Base-by-base conservation (phyloP, 331 rosid species). In the Malus hybrid region DNA sequence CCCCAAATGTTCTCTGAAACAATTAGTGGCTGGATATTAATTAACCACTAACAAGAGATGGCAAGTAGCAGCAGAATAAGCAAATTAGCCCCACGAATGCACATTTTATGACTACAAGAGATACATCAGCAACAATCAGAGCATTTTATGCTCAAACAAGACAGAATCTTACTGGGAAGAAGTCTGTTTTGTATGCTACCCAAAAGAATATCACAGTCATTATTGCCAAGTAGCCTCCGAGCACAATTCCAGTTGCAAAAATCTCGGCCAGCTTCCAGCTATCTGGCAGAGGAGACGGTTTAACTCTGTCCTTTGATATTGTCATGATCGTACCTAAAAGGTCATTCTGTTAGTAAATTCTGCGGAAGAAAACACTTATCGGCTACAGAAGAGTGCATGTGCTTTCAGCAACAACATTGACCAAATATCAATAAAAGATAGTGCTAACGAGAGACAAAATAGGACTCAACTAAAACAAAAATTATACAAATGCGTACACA, bases 151-250 rank as follows among this genome's bases (percentile, higher is more conserved):
- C 36, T n/a, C 24, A 24, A 76, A 77, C 29, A 72, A 68, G 72
- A 81, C 70, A 44, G 69, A 52, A 56, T 74, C 88, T 84, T 85
- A 95, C 99, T 1, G 99, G 99, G 86, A 95, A 95, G 86, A 95
- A 95, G 81, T 90, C 56, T 29, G 99, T 95, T 80, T 95, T 95
- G 82, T 85, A 95, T 44, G 99, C 95, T 14, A 85, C 97, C 97
- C 98, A 95, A 76, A 95, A 95, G 85, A 95, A 95, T 84, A 95
- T 95, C 61, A 95, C 99, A 4, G 99, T 95, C 97, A 95, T 95
- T 92, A 95, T 84, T 76, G 99, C 99, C 89, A 95, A 83, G 91
- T 95, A 95, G 81, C 93, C 87, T 62, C 99, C 99, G 1, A 95
- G 97, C 52, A 95, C 82, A 63, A 95, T 24, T 42, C 99, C 99